phyloP scores from a whole-genome alignment of 2,329 filamentous ascomycete species.

The Passalora sequoiae region DNA sequence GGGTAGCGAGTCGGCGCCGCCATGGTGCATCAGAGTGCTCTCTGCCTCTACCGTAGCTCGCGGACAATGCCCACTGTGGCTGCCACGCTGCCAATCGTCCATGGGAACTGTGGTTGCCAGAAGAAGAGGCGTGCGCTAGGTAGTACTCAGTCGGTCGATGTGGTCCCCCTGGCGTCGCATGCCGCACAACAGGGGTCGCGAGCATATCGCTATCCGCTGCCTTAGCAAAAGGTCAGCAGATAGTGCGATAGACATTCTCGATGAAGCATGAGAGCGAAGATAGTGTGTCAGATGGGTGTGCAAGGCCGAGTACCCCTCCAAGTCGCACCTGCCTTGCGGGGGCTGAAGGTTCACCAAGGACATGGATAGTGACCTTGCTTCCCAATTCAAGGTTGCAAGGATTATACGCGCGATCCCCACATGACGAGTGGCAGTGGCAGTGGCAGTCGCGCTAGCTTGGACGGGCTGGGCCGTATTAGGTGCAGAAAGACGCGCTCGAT shows the following conservation, averaged over 20 bases:
- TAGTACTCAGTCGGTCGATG: not conserved
- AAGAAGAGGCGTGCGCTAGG: constrained; percentile 2
- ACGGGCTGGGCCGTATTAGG: too few species aligned
- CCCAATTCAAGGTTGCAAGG: too few species aligned
- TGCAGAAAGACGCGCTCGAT: too few species aligned
- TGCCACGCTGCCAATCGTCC: constrained; percentile 9
- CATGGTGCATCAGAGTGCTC: too few species aligned
- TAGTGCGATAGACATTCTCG: too few species aligned
- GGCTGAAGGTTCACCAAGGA: too few species aligned
- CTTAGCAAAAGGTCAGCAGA: too few species aligned
- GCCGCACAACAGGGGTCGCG: not conserved
- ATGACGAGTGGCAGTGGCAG: not conserved
- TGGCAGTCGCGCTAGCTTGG: not conserved
- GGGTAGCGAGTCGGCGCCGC: too few species aligned
- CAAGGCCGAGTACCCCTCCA: not conserved
- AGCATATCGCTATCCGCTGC: too few species aligned
- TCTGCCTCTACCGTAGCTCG: constrained; percentile 8
- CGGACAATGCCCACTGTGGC: constrained; percentile 13
- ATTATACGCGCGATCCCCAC: not conserved
- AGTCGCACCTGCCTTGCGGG: too few species aligned
- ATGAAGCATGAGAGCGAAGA: not conserved
- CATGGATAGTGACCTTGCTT: too few species aligned
- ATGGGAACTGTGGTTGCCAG: not conserved
- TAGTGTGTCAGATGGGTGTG: not conserved
- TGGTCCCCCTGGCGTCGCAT: not conserved